A percentile compares a stretch with the other conserved stretches of the same genome.
Conservation (phyloP, 257 asterid species). For the Solanum chaucha region DNA sequence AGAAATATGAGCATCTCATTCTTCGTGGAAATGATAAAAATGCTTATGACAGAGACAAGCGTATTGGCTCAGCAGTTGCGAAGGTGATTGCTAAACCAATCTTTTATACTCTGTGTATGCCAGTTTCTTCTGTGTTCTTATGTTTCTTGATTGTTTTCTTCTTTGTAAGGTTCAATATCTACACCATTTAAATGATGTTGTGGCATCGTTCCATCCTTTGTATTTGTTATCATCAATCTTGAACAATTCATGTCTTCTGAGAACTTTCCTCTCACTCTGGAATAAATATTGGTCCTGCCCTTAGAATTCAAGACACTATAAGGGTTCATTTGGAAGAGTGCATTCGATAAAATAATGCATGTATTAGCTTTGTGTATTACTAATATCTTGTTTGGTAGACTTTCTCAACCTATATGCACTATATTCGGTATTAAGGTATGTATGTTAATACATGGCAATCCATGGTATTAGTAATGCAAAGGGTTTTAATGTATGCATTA, state of each 20-base stretch:
- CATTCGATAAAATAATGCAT: no score
- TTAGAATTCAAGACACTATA: background rate
- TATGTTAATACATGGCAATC: background rate
- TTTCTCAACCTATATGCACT: background rate
- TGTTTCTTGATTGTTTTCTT: background rate
- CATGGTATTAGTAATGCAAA: background rate
- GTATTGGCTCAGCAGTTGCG: conserved; percentile 77
- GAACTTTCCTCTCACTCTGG: background rate
- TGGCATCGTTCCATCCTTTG: background rate
- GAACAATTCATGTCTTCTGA: background rate
- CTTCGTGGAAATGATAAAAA: conserved; percentile 83
- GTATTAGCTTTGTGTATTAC: background rate
- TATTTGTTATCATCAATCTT: background rate
- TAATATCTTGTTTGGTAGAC: background rate
- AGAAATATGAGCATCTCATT: conserved; percentile 64
- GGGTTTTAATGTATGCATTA: background rate
- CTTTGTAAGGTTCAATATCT: background rate
- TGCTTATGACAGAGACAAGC: conserved; percentile 91
- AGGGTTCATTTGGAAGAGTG: background rate
- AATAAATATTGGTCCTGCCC: background rate
- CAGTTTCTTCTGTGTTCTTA: background rate
- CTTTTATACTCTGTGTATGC: background rate
- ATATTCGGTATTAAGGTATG: background rate
- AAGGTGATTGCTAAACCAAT: conserved; percentile 37
- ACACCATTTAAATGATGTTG: background rate